Conservation (phyloP, 148 eudicot species). For the Agrostemma githago region DNA sequence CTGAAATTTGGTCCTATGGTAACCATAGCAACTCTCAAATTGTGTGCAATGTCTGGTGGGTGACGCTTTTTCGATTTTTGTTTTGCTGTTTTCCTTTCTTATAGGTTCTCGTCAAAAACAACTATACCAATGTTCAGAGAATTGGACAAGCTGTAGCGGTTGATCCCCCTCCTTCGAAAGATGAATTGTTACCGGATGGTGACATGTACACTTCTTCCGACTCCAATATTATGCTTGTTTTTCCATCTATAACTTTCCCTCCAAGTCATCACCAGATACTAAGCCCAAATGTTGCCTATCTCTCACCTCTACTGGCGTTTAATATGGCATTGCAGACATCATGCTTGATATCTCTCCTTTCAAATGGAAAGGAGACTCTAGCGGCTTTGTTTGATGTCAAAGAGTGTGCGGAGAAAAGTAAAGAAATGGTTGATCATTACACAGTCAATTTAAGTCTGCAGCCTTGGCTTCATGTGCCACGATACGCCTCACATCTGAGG, state of each 20-base stretch:
- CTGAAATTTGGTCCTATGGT: constrained; percentile 3
- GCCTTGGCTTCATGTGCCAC: constrained; percentile 60
- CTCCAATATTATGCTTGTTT: constrained; percentile 41
- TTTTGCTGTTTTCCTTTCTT: neutral
- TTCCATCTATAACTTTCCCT: constrained; percentile 54
- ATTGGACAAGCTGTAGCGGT: constrained; percentile 70
- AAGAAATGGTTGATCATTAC: constrained; percentile 27
- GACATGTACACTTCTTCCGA: constrained; percentile 23
- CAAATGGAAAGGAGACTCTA: constrained; percentile 57
- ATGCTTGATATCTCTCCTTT: constrained; percentile 62
- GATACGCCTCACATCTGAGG: constrained; percentile 84
- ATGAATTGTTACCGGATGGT: constrained; percentile 27
- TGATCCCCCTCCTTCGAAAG: constrained; percentile 54
- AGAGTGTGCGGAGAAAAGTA: constrained; percentile 30
- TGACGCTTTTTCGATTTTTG: neutral
- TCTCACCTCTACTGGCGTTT: constrained; percentile 77
- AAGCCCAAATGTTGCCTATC: constrained; percentile 58
- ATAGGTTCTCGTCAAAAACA: constrained; percentile 62
- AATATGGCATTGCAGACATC: constrained; percentile 74
- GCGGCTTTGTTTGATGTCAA: constrained; percentile 56
- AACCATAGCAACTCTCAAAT: no score
- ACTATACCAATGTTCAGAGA: constrained; percentile 43
- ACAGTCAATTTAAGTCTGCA: constrained; percentile 46
- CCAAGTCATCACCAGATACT: constrained; percentile 21
- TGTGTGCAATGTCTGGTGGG: neutral